Evolutionary conservation across 495 filamentous ascomycete genomes (phyloP).

Genomic region (Hyaloscypha finlandica): DNA sequence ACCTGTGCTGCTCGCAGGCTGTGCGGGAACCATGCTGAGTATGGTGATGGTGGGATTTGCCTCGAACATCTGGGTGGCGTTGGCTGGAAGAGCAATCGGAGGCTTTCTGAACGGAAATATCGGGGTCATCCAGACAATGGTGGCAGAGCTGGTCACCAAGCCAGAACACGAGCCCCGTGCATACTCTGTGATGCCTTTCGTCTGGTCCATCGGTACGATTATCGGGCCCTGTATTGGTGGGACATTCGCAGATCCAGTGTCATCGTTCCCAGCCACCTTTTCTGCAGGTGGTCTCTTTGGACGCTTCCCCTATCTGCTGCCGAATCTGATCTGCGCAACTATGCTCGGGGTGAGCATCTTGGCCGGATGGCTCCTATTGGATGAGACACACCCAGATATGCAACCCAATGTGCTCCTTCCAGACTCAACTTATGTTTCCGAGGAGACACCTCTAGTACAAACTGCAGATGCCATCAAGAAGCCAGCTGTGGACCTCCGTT

Average conservation of each 20-base stretch:
- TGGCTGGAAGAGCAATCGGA: slow-evolving; percentile 85
- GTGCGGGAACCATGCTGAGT: slow-evolving; percentile 87
- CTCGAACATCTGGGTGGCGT: slow-evolving; percentile 75
- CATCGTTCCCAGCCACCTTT: slow-evolving; percentile 70
- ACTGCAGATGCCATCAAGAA: slow-evolving; percentile 54
- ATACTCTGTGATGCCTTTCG: slow-evolving; percentile 91
- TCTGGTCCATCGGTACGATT: slow-evolving; percentile 56
- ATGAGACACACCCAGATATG: slow-evolving; percentile 86
- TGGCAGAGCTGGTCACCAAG: slow-evolving; percentile 85
- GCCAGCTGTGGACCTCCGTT: slow-evolving; percentile 69
- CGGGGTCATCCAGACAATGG: slow-evolving; percentile 84
- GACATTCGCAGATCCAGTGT: slow-evolving; percentile 53
- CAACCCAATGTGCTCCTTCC: slow-evolving; percentile 27
- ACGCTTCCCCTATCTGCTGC: slow-evolving; percentile 84
- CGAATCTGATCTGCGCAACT: slow-evolving; percentile 85
- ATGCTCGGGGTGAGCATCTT: slow-evolving; percentile 76
- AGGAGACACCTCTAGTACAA: slow-evolving; percentile 30
- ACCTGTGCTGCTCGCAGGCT: slow-evolving; percentile 82
- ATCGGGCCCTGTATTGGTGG: slow-evolving; percentile 66
- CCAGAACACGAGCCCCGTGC: slow-evolving; percentile 88
- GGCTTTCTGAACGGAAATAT: slow-evolving; percentile 86
- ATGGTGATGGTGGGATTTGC: slow-evolving; percentile 94
- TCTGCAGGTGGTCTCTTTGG: slow-evolving; percentile 75
- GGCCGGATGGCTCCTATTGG: slow-evolving; percentile 84
- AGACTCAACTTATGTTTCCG: slow-evolving; percentile 30